Evolutionary conservation across 1,284 basidiomycete genomes (phyloP).

Genomic region (Rhodotorula glutinis): DNA sequence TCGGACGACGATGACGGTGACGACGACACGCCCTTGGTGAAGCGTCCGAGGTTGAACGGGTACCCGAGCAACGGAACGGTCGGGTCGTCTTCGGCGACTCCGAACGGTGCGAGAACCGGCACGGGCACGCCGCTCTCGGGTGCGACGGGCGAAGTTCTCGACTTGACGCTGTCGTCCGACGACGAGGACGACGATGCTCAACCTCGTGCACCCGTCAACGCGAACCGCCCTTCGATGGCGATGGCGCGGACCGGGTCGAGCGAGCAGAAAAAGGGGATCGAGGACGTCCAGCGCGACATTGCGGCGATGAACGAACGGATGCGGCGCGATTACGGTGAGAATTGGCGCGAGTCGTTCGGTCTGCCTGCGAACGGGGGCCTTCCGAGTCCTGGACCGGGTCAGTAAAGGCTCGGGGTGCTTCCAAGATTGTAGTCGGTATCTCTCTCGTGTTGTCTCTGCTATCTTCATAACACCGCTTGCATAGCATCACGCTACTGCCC

Average conservation of each 20-base stretch:
- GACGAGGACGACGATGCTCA: constrained; percentile 48
- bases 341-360: neutral
- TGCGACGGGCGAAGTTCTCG: constrained; percentile 58
- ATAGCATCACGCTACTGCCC: neutral
- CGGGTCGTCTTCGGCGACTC: neutral
- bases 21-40: constrained; percentile 56
- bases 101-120: neutral
- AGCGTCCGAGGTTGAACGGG: constrained; percentile 66
- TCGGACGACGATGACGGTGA: neutral
- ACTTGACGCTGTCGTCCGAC: constrained; percentile 59
- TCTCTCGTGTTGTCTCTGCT: constrained; percentile 1
- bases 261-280: constrained; percentile 7
- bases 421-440: neutral
- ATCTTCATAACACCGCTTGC: neutral
- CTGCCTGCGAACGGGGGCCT: neutral
- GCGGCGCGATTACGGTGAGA: constrained; percentile 9
- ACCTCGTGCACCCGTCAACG: neutral
- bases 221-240: neutral
- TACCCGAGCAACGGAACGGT: constrained; percentile 50
- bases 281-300: constrained; percentile 16
- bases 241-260: constrained; percentile 5
- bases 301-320: constrained; percentile 17
- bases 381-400: neutral
- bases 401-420: neutral
- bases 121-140: neutral